phyloP scores from a whole-genome alignment of 805 yeast species.

The Metschnikowia proteae region DNA sequence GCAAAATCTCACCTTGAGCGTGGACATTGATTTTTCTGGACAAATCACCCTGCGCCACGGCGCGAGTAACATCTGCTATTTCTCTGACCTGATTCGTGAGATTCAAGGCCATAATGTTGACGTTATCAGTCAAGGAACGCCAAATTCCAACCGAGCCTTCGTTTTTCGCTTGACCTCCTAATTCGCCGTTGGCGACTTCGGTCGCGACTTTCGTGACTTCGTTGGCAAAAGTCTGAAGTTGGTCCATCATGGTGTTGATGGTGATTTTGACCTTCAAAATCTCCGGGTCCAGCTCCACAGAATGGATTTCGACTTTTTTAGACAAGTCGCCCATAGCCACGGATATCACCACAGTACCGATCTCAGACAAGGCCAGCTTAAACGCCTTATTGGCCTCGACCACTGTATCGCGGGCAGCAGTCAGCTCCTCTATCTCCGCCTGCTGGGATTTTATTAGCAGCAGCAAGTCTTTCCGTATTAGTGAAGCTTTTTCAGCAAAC shows the following conservation, averaged over 20 bases:
- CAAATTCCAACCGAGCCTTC: constrained; percentile 86
- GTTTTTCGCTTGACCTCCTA: constrained; percentile 85
- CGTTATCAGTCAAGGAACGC: constrained; percentile 80
- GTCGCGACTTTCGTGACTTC: constrained; percentile 85
- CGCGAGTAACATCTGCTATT: constrained; percentile 84
- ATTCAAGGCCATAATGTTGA: constrained; percentile 84
- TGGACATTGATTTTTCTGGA: constrained; percentile 82
- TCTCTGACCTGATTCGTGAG: constrained; percentile 69
- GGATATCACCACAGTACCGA: constrained; percentile 81
- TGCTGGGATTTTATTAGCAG: constrained; percentile 31
- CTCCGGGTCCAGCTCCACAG: constrained; percentile 72
- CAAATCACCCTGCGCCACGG: constrained; percentile 83
- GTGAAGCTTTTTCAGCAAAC: constrained; percentile 25
- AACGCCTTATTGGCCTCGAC: constrained; percentile 63
- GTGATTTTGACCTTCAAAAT: constrained; percentile 75
- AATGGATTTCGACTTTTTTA: constrained; percentile 71
- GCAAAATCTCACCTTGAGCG: constrained; percentile 87
- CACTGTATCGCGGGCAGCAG: constrained; percentile 33
- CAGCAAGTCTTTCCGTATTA: constrained; percentile 30
- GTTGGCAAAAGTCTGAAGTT: constrained; percentile 71
- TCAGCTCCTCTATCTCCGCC: constrained; percentile 22
- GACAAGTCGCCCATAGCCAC: constrained; percentile 88
- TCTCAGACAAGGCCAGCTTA: constrained; percentile 68
- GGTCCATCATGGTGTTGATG: constrained; percentile 87
- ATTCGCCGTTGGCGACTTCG: constrained; percentile 84